Conservation (phyloP, 768 basidiomycete species). For the Podaxis rugospora region DNA sequence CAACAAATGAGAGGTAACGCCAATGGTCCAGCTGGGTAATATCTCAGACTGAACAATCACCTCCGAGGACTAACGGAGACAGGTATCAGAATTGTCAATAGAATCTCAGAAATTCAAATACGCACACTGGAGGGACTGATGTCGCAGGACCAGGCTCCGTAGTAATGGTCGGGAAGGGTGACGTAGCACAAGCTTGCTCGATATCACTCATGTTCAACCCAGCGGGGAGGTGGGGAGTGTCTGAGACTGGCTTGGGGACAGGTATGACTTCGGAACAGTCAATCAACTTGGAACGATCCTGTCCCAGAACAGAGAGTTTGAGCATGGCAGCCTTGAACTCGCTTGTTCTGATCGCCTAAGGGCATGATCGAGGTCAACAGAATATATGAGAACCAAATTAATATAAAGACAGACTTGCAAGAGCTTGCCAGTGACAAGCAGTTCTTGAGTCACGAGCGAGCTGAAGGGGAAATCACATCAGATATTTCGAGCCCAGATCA, state of each 20-base stretch:
- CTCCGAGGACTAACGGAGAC: background rate
- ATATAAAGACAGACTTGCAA: slow-evolving; percentile 25
- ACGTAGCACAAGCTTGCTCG: slow-evolving; percentile 29
- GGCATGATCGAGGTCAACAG: background rate
- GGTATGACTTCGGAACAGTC: slow-evolving; percentile 46
- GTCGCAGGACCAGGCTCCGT: background rate
- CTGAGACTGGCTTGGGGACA: slow-evolving; percentile 21
- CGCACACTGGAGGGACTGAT: slow-evolving; percentile 3
- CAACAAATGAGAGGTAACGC: background rate
- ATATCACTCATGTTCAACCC: slow-evolving; percentile 23
- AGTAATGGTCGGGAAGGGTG: slow-evolving; percentile 26
- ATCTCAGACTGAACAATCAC: background rate
- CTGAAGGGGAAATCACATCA: slow-evolving; percentile 9
- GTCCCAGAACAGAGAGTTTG: slow-evolving; percentile 39
- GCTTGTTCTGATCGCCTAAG: slow-evolving; percentile 26
- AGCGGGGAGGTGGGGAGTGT: slow-evolving; percentile 27
- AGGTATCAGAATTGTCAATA: background rate
- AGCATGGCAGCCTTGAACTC: slow-evolving; percentile 38
- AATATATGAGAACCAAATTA: background rate
- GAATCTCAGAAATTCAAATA: background rate
- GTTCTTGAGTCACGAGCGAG: slow-evolving; percentile 37
- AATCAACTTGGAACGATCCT: slow-evolving; percentile 28
- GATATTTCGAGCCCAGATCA: background rate
- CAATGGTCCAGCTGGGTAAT: background rate
- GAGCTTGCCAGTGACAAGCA: slow-evolving; percentile 43